These are phyloP conservation scores for Globisporangium acanthophoron DNA, from an alignment of 352 stramenopile species.

Conservation along the genomic window DNA sequence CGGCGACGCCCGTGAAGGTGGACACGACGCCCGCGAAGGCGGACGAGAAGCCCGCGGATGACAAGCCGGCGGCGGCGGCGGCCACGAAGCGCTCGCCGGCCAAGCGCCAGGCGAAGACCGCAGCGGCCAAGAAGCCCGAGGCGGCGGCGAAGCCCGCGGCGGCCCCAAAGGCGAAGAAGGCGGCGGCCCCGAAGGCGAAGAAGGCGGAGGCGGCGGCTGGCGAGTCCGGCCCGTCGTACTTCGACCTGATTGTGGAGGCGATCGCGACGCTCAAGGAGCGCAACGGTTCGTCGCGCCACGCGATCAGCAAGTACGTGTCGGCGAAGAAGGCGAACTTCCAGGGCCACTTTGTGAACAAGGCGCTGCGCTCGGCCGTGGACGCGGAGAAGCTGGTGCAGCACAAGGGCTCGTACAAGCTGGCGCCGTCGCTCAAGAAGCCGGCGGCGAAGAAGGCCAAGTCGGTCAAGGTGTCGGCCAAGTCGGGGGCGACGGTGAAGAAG, in stretches of 20 bases:
- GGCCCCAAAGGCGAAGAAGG: slow-evolving; percentile 27
- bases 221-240: slow-evolving; percentile 69
- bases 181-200: slow-evolving; percentile 21
- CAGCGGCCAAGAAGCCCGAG: slow-evolving; percentile 45
- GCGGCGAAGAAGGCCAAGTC: slow-evolving; percentile 53
- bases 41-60: slow-evolving; percentile 4
- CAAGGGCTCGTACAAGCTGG: slow-evolving; percentile 84
- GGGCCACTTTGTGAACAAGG: slow-evolving; percentile 84
- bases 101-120: slow-evolving; percentile 62
- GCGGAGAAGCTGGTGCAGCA: slow-evolving; percentile 83
- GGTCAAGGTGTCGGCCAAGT: slow-evolving; percentile 53
- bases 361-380: slow-evolving; percentile 86
- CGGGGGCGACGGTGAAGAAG: slow-evolving; percentile 41
- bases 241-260: slow-evolving; percentile 87
- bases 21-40: slow-evolving; percentile 14
- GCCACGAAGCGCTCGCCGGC: slow-evolving; percentile 43
- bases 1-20: slow-evolving; percentile 17
- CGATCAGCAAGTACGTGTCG: slow-evolving; percentile 89
- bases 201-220: slow-evolving; percentile 7
- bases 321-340: slow-evolving; percentile 79
- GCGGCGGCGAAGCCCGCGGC: slow-evolving; percentile 12
- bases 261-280: slow-evolving; percentile 91
- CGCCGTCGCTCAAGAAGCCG: slow-evolving; percentile 60
- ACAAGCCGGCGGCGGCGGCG: slow-evolving; percentile 12
- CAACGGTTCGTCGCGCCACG: slow-evolving; percentile 87